Percentiles rank a stretch among this genome's conserved stretches.
phyloP scores from a whole-genome alignment of 2,329 filamentous ascomycete genomes.

The Botryosphaeria agaves region DNA sequence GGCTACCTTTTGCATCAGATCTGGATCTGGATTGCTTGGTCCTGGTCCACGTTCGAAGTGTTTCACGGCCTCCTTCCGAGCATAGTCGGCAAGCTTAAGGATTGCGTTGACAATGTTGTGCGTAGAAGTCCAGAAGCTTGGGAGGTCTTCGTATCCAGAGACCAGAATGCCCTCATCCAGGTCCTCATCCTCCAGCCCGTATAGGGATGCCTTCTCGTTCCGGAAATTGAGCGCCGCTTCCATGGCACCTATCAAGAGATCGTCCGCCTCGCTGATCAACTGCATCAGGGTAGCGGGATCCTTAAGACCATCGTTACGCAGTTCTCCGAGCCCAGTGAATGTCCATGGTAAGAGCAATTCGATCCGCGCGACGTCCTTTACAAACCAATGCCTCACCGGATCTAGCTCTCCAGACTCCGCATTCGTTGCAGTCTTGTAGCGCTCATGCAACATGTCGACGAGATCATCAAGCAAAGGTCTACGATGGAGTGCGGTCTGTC shows the following conservation, averaged over 20 bases:
- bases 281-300: constrained; percentile 32
- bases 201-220: constrained; percentile 46
- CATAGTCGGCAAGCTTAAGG: constrained; percentile 19
- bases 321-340: constrained; percentile 56
- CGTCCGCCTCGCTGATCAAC: constrained; percentile 48
- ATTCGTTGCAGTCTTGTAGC: constrained; percentile 53
- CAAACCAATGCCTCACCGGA: constrained; percentile 70
- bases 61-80: constrained; percentile 21
- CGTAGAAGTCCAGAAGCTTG: constrained; percentile 75
- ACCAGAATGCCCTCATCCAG: constrained; percentile 30
- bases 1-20: constrained; percentile 29
- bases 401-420: constrained; percentile 55
- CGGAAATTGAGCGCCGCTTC: constrained; percentile 54
- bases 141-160: constrained; percentile 48
- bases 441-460: constrained; percentile 57
- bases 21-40: constrained; percentile 14
- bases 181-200: constrained; percentile 53
- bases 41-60: constrained; percentile 17
- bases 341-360: constrained; percentile 66
- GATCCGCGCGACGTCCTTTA: constrained; percentile 44
- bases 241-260: constrained; percentile 50
- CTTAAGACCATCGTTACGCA: constrained; percentile 44
- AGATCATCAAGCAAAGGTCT: constrained; percentile 58
- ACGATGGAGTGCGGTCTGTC: constrained; percentile 38
- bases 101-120: constrained; percentile 23